Evolutionary conservation across 257 asterid species (phyloP).

Genomic region (Eucommia ulmoides): DNA sequence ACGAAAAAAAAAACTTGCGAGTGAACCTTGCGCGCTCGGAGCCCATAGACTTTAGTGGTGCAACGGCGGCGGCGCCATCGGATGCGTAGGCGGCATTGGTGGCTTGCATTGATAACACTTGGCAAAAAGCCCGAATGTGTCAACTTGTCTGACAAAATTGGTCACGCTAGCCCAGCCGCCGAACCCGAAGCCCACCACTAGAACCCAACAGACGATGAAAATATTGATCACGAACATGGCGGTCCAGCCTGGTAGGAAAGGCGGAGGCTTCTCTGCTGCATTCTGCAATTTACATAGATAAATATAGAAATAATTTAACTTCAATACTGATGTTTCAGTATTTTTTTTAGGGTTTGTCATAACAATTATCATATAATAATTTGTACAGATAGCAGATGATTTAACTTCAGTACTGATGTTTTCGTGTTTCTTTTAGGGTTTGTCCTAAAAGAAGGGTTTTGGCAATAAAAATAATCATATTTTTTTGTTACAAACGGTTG

Average conservation of each 20-base stretch:
- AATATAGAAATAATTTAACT: neutral
- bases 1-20: neutral
- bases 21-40: neutral
- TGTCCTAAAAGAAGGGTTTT: neutral
- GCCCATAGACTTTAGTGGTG: neutral
- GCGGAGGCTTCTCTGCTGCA: slow-evolving; percentile 27
- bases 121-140: slow-evolving; percentile 22
- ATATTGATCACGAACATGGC: slow-evolving; percentile 16
- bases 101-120: slow-evolving; percentile 26
- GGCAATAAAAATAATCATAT: too few relatives aligned
- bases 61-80: slow-evolving; percentile 37
- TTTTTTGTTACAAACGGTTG: too few relatives aligned
- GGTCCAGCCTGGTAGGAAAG: slow-evolving; percentile 23
- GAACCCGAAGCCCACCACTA: slow-evolving; percentile 18
- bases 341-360: neutral
- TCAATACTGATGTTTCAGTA: neutral
- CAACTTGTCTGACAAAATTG: slow-evolving; percentile 25
- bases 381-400: neutral
- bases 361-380: too few relatives aligned
- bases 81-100: slow-evolving; percentile 6
- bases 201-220: slow-evolving; percentile 18
- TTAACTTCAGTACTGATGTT: neutral
- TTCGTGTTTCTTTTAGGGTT: neutral
- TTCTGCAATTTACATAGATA: slow-evolving; percentile 11
- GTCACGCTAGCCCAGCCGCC: slow-evolving; percentile 23